Base-by-base conservation (phyloP, 208 protist species). In the Porcisia hertigi region DNA sequence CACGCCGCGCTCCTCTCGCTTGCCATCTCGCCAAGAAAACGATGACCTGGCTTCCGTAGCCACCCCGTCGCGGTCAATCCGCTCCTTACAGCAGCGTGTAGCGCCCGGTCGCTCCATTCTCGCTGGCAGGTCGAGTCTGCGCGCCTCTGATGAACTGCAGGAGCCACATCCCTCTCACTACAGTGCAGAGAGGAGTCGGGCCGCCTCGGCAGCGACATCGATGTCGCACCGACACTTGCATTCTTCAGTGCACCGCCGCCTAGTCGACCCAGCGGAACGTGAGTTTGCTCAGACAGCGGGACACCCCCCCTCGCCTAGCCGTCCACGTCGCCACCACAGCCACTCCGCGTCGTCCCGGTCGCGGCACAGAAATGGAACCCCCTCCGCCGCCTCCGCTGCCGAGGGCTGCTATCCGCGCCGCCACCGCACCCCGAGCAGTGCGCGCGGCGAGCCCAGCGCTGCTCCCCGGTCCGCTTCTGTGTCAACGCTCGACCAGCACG, bases 1-100 rank as follows among this genome's bases (percentile, higher is more conserved):
- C 18, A 83, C 81, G 11, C 69, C 72, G 69, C 80, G 73, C 71
- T 83, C 76, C 72, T 89, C 85, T 1, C 85, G 82, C 41, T 77
- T 84, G 53, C 79, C 72, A 1, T 76, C 64, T 49, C 79, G 76
- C 20, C 75, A 75, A 30, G 78, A 82, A 59, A 78, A 69, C 66
- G 79, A 81, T 43, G 76, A 82, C 64, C 23, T 71, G n/a, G 76
- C 67, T 23, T 71, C 71, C 1, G 67, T 71, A 43, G 59, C 71
- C 30, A 84, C 74, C 8, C 76, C 82, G 23, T 63, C 75, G 60
- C 74, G 85, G 62, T 87, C 87, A 34, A 71, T 85, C 53, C 81
- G 87, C 43, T 79, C 81, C 20, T 73, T 60, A 23, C 75, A 75
- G 63, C 82, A 80, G 67, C 72, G 67, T 45, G 77, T 76, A 45